These are phyloP conservation scores for Globisporangium mamillatum DNA, from an alignment of 352 stramenopile genomes.

Conservation along the genomic window DNA sequence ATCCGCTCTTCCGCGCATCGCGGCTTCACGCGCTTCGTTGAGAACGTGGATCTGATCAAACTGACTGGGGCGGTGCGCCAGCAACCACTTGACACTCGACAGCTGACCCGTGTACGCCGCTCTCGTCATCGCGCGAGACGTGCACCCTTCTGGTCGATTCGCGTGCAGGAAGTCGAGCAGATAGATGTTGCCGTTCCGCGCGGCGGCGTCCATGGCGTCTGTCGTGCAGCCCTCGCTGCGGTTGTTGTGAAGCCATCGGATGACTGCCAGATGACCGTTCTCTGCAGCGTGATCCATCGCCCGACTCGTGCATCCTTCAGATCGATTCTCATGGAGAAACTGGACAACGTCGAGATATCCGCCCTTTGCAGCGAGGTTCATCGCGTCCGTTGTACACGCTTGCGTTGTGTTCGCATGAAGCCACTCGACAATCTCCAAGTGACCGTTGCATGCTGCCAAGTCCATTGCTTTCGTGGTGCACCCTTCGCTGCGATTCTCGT, in stretches of 20 bases:
- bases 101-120: slow-evolving; percentile 35
- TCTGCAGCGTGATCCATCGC: slow-evolving; percentile 52
- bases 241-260: slow-evolving; percentile 43
- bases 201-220: slow-evolving; percentile 42
- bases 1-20: slow-evolving; percentile 26
- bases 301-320: slow-evolving; percentile 33
- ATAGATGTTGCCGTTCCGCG: slow-evolving; percentile 35
- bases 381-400: slow-evolving; percentile 37
- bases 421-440: slow-evolving; percentile 43
- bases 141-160: slow-evolving; percentile 29
- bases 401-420: slow-evolving; percentile 34
- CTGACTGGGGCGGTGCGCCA: slow-evolving; percentile 21
- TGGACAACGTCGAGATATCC: slow-evolving; percentile 29
- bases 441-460: slow-evolving; percentile 48
- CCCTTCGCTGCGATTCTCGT: slow-evolving; percentile 33
- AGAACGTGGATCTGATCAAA: slow-evolving; percentile 22
- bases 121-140: slow-evolving; percentile 18
- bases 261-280: slow-evolving; percentile 32
- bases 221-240: slow-evolving; percentile 34
- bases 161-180: slow-evolving; percentile 32
- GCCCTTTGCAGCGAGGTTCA: slow-evolving; percentile 38
- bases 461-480: slow-evolving; percentile 54
- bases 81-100: slow-evolving; percentile 31
- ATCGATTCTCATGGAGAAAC: slow-evolving; percentile 38
- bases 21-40: slow-evolving; percentile 21